A percentile compares a stretch with the other conserved stretches of the same genome.
phyloP scores from a whole-genome alignment of 2,329 filamentous ascomycete genomes.

The Periconia sp. region DNA sequence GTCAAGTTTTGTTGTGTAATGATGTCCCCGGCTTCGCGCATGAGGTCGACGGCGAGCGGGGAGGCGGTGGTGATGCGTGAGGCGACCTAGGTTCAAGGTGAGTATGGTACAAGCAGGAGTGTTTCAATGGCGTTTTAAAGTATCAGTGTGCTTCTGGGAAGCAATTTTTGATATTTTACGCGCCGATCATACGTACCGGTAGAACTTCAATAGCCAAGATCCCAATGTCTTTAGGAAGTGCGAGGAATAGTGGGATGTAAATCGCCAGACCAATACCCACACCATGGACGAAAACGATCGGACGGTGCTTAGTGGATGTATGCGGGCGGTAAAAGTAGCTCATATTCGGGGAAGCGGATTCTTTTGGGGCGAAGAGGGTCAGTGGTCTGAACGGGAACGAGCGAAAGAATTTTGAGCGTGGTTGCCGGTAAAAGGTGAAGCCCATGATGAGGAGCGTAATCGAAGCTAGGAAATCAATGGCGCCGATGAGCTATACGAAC shows the following conservation, averaged over 20 bases:
- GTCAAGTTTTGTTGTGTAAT: slow-evolving; percentile 58
- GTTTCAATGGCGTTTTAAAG: too few species aligned
- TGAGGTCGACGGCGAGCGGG: slow-evolving; percentile 53
- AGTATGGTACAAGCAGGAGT: too few species aligned
- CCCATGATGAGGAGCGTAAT: slow-evolving; percentile 47
- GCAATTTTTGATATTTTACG: too few species aligned
- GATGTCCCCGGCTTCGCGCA: slow-evolving; percentile 56
- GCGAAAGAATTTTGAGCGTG: slow-evolving; percentile 43
- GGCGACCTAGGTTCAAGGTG: slow-evolving; percentile 32
- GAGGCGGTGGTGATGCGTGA: slow-evolving; percentile 59
- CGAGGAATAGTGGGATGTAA: slow-evolving; percentile 58
- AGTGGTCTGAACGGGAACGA: slow-evolving; percentile 61
- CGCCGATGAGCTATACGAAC: slow-evolving; percentile 32
- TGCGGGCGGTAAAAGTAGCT: slow-evolving; percentile 60
- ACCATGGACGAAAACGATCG: slow-evolving; percentile 67
- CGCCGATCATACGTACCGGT: slow-evolving; percentile 43
- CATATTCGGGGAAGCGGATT: slow-evolving; percentile 52
- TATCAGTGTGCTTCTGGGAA: too few species aligned
- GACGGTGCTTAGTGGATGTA: slow-evolving; percentile 54
- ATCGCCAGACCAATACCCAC: slow-evolving; percentile 67
- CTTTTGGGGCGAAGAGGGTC: slow-evolving; percentile 45
- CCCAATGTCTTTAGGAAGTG: slow-evolving; percentile 56
- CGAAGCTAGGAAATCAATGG: slow-evolving; percentile 49
- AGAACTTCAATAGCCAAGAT: slow-evolving; percentile 64
- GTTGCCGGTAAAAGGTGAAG: slow-evolving; percentile 54